Evolutionary conservation across 108 stramenopile species (phyloP).

Genomic region (Cyclotella sp.): DNA sequence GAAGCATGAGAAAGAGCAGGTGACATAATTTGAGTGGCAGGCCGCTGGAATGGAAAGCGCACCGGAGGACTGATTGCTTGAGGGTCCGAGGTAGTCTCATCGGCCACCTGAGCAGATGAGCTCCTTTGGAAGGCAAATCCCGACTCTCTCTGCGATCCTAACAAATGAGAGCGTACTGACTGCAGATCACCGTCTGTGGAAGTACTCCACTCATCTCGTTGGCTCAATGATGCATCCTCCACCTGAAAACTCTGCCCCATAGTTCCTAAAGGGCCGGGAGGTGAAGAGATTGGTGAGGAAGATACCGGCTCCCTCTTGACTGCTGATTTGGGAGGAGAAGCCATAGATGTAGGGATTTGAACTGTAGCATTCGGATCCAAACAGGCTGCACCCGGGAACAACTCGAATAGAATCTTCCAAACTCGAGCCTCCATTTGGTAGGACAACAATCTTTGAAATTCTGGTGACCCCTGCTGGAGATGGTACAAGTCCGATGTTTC

Average conservation of each 20-base stretch:
- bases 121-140: background rate
- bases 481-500: background rate
- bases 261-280: background rate
- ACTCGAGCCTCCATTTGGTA: background rate
- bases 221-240: background rate
- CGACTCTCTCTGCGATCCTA: background rate
- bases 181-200: background rate
- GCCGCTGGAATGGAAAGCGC: background rate
- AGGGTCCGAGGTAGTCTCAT: background rate
- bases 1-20: background rate
- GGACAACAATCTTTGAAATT: background rate
- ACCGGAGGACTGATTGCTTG: too few species aligned
- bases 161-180: background rate
- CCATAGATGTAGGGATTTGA: background rate
- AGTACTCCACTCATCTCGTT: background rate
- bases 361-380: background rate
- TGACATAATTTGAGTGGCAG: background rate
- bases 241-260: background rate
- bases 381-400: background rate
- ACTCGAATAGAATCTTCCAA: conserved; percentile 8
- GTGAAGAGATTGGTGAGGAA: background rate
- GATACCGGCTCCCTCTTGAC: background rate
- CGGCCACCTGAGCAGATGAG: background rate
- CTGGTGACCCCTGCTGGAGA: background rate
- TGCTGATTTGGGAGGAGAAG: background rate